Evolutionary conservation across 352 stramenopile species (phyloP).

Genomic region (Nannochloropsis limnetica): DNA sequence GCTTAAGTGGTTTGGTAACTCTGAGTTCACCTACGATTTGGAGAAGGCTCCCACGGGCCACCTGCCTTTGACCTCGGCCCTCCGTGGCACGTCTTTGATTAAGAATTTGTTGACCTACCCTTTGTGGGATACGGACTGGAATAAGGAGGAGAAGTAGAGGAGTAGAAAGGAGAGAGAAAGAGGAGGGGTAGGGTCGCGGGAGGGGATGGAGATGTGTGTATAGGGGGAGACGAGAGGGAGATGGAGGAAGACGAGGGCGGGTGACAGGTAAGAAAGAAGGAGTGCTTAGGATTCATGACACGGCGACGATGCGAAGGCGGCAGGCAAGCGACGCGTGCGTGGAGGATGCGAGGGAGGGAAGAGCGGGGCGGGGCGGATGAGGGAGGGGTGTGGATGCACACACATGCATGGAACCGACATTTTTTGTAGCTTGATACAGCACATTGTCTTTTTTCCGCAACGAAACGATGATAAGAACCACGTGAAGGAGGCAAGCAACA

Average conservation of each 20-base stretch:
- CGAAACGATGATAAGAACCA: neutral
- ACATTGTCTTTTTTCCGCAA: neutral
- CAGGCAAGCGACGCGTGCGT: neutral
- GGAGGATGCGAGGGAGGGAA: neutral
- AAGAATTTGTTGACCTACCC: slow-evolving; percentile 68
- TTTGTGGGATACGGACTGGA: slow-evolving; percentile 71
- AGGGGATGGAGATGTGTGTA: neutral
- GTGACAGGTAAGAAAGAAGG: neutral
- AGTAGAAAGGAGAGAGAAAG: neutral
- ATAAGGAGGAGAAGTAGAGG: slow-evolving; percentile 59
- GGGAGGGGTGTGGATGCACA: neutral
- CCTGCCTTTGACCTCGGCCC: slow-evolving; percentile 68
- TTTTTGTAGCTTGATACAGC: neutral
- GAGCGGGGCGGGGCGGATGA: neutral
- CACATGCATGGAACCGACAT: neutral
- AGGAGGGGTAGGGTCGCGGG: slow-evolving; percentile 34
- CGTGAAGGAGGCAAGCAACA: neutral
- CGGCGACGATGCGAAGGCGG: neutral
- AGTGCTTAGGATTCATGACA: no score
- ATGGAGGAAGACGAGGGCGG: neutral
- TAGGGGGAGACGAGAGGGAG: slow-evolving; percentile 6
- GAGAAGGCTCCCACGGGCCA: slow-evolving; percentile 70
- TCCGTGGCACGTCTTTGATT: slow-evolving; percentile 67
- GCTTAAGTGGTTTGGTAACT: slow-evolving; percentile 68
- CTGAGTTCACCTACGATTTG: slow-evolving; percentile 74